Base-by-base conservation (phyloP, 176 grass and related monocot genomes). In the Avena eriantha region DNA sequence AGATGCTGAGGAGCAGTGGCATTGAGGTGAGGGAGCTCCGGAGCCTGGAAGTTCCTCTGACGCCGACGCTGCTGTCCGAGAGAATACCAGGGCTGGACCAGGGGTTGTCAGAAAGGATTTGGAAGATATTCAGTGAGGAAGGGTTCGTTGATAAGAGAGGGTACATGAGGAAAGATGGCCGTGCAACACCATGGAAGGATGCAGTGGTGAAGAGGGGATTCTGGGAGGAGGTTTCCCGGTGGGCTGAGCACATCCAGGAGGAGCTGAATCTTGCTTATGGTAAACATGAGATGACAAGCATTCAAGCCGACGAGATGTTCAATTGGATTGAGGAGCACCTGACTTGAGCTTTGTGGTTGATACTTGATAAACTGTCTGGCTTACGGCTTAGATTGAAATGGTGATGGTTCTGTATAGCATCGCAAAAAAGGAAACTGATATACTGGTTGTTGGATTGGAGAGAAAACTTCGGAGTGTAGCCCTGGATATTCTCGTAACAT, bases 251-350 rank as follows among this genome's bases (percentile, higher is more conserved):
- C 82, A 84, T 95, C 13, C 83, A 89, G 54, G 91, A 92, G 84
- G 86, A 95, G 82, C 81, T 95, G 64, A 98, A 98, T 88, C 88
- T 93, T 80, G 87, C 89, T 5, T 90, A 89, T 86, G 93, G 85
- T 23, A 94, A 88, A 86, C 93, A 95, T 83, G 93, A 91, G 81
- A 93, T 95, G 89, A 95, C 91, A 11, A 98, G 89, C 65, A 76
- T 95, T 60, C 93, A 84, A 16, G 33, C 36, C 15, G 71, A 86
- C 15, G 83, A 97, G 79, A 98, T 93, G 83, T 91, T 92, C n/a
- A 53, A 90, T 69, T 95, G 88, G 93, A 88, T 98, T 79, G 89
- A 90, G 31, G 77, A 75, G 81, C 75, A 92, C 53, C 60, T 67
- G 21, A 55, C 5, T 5, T 85, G 64, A 56, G 31, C 2, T 26